These are phyloP conservation scores for Ormosia semicastrata DNA, from an alignment of 306 rosid genomes.

Conservation along the genomic window DNA sequence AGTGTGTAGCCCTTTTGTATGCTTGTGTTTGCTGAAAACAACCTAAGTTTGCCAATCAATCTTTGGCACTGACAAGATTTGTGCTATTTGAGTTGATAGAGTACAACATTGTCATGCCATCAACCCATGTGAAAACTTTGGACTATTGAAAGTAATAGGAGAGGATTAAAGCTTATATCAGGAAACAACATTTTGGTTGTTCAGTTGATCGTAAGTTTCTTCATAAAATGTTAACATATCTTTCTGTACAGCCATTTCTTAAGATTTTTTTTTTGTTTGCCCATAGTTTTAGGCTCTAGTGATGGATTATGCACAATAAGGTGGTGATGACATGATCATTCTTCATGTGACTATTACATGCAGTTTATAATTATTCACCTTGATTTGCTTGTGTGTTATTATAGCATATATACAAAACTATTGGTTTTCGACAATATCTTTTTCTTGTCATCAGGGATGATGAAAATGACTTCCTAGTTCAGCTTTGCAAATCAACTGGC, in stretches of 20 bases:
- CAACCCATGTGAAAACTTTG: neutral
- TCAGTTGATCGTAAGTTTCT: neutral
- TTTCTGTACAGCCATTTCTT: neutral
- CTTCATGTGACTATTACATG: neutral
- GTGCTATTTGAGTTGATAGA: neutral
- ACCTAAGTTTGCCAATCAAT: neutral
- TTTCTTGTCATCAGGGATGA: conserved; percentile 57
- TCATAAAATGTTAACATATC: neutral
- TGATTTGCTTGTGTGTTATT: neutral
- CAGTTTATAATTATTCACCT: neutral
- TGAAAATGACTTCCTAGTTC: conserved; percentile 82
- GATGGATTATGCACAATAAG: neutral
- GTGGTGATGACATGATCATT: neutral
- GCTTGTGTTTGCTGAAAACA: neutral
- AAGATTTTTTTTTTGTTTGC: neutral
- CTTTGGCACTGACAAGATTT: neutral
- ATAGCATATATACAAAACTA: neutral
- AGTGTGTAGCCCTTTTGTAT: neutral
- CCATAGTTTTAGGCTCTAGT: neutral
- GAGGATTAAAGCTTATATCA: neutral
- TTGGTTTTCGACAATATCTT: neutral
- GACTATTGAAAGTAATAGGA: neutral
- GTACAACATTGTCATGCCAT: neutral
- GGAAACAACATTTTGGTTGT: neutral
- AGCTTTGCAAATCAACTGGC: conserved; percentile 76